Conservation (phyloP, 495 filamentous ascomycete genomes). For the Apiosordaria backusii region DNA sequence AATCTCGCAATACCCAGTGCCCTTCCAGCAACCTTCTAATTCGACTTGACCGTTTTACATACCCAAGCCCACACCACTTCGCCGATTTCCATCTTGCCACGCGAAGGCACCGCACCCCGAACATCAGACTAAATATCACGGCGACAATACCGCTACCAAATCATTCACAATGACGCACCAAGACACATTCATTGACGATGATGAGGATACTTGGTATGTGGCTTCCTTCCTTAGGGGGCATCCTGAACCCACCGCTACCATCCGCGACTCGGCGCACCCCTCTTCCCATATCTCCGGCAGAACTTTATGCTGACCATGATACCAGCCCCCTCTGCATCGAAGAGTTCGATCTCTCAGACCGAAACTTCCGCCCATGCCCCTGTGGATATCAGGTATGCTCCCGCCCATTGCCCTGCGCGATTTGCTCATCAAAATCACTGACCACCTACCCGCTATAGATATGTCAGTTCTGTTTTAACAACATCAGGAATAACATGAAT, state of each 20-base stretch:
- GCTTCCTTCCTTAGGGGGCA: not conserved
- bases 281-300: slow-evolving; percentile 3
- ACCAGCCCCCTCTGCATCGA: slow-evolving; percentile 93
- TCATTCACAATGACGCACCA: slow-evolving; percentile 66
- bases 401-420: not conserved
- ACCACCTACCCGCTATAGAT: slow-evolving; percentile 55
- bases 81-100: not conserved
- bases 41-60: not conserved
- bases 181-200: slow-evolving; percentile 96
- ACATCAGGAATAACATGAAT: slow-evolving; percentile 94
- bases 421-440: slow-evolving; percentile 21
- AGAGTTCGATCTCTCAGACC: slow-evolving; percentile 95
- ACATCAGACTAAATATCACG: not conserved
- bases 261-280: slow-evolving; percentile 4
- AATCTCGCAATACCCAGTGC: not conserved
- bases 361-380: slow-evolving; percentile 95
- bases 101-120: not conserved
- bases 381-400: slow-evolving; percentile 90
- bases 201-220: slow-evolving; percentile 84
- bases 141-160: slow-evolving; percentile 11
- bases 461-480: slow-evolving; percentile 99
- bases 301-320: slow-evolving; percentile 15
- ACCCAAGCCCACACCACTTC: not conserved
- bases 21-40: not conserved
- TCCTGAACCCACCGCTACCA: slow-evolving; percentile 8